Evolutionary conservation across 1,139 yeast genomes (phyloP), one percentile per base, ranked within the genome.

Genomic region (Debaryomycetaceae sp.): DNA sequence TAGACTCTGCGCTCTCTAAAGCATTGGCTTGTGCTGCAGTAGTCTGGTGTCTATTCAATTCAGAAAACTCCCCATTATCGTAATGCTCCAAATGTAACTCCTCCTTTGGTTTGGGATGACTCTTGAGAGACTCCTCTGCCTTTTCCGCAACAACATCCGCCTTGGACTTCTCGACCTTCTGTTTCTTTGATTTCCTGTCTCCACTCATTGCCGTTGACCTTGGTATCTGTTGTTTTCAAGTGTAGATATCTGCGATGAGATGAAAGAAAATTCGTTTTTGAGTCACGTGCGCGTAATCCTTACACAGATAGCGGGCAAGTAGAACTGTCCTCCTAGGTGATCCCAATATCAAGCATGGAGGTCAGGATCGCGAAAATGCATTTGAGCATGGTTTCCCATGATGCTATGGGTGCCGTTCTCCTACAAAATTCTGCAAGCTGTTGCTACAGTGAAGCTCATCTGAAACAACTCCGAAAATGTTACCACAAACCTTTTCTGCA

Each of bases 21-120:
- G 56, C 60, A 45, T 70, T 69, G 1, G 97, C 97, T 49, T 84
- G 83, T 38, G 68, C 75, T 11, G 93, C 84, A 2, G 95, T 84
- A 22, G 98, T 87, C 41, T 80, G 58, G 58, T 85, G 91, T 49
- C 89, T 79, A 27, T 59, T 60, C 24, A 81, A 57, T 2, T 78
- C 72, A 36, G 68, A 60, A 54, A 86, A 84, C 56, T 81, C 86
- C 24, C 86, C 87, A 27, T 61, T 72, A 55, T 76, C 75, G 51
- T 77, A 79, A 38, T 53, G 57, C 13, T 49, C 48, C 36, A 68
- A 54, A 17, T 50, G 42, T 5, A 43, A 46, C 6, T 48, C 54
- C 11, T 44, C 48, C n/a, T 37, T 42, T n/a, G 56, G 55, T 36
- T 63, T 76, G 5, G 75, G 76, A 51, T 74, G 76, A 37, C 52